These are phyloP conservation scores for Pichia sp. DNA, from an alignment of 1,139 yeast species.

Conservation along the genomic window DNA sequence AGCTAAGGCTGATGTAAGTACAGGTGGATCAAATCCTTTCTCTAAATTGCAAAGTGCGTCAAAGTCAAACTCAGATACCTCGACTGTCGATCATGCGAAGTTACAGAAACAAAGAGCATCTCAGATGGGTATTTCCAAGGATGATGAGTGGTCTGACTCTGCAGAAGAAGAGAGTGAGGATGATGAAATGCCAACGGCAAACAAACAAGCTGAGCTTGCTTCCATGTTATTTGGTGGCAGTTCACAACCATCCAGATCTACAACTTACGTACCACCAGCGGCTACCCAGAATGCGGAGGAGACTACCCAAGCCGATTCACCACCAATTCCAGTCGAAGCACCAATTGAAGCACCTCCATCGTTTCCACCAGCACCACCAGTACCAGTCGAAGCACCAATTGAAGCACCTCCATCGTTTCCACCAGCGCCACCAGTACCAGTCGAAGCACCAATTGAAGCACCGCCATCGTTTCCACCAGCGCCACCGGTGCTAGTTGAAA, in stretches of 20 bases:
- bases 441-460: not conserved
- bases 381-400: not conserved
- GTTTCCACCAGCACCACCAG: not conserved
- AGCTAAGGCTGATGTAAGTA: too few relatives aligned
- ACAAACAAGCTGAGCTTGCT: constrained; percentile 53
- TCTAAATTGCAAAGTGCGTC: constrained; percentile 36
- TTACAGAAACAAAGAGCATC: constrained; percentile 59
- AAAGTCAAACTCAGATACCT: constrained; percentile 2
- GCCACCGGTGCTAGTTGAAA: too few relatives aligned
- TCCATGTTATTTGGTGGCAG: constrained; percentile 44
- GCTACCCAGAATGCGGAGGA: too few relatives aligned
- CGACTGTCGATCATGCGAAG: constrained; percentile 40
- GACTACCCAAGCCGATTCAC: too few relatives aligned
- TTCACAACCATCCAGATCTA: constrained; percentile 14
- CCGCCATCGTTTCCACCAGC: constrained; percentile 33
- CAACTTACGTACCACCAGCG: constrained; percentile 16
- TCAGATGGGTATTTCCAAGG: constrained; percentile 53
- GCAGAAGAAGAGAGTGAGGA: constrained; percentile 56
- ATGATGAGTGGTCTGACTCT: constrained; percentile 33
- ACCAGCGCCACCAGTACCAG: not conserved
- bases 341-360: not conserved
- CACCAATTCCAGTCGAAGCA: too few relatives aligned
- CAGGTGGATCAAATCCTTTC: too few relatives aligned
- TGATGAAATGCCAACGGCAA: constrained; percentile 31
- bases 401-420: not conserved